These are phyloP conservation scores for Clitoria ternatea DNA, from an alignment of 306 rosid species.

Conservation along the genomic window DNA sequence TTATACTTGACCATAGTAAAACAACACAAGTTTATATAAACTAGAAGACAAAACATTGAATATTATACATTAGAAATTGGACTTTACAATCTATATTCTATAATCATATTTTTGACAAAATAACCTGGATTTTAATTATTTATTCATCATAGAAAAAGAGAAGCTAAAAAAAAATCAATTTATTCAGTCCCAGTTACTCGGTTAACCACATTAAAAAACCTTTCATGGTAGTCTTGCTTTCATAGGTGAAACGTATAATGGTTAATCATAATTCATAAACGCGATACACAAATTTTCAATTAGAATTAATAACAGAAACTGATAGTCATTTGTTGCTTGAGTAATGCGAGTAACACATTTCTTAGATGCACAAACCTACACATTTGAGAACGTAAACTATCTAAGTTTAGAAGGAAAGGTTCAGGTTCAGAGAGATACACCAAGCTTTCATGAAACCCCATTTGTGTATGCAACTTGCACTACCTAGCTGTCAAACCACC, in stretches of 20 bases:
- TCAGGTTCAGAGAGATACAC: background rate
- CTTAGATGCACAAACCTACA: background rate
- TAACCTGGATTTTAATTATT: background rate
- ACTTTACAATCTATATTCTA: too few relatives aligned
- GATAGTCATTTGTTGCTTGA: background rate
- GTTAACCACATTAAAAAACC: background rate
- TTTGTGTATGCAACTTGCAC: background rate
- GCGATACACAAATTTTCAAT: background rate
- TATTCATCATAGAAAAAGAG: background rate
- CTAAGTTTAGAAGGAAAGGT: background rate
- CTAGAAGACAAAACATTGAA: background rate
- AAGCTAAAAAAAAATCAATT: background rate
- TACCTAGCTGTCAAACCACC: background rate
- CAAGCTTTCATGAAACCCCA: background rate
- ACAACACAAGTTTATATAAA: too few relatives aligned
- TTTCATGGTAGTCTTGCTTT: background rate
- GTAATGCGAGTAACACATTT: background rate
- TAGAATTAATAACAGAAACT: background rate
- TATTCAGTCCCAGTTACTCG: background rate
- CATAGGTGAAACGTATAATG: background rate
- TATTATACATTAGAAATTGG: too few relatives aligned
- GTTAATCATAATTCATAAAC: background rate
- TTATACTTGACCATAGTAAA: too few relatives aligned
- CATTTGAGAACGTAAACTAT: background rate
- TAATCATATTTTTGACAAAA: background rate